Conservation (phyloP, 352 stramenopile species). For the Phytophthora pluvialis region DNA sequence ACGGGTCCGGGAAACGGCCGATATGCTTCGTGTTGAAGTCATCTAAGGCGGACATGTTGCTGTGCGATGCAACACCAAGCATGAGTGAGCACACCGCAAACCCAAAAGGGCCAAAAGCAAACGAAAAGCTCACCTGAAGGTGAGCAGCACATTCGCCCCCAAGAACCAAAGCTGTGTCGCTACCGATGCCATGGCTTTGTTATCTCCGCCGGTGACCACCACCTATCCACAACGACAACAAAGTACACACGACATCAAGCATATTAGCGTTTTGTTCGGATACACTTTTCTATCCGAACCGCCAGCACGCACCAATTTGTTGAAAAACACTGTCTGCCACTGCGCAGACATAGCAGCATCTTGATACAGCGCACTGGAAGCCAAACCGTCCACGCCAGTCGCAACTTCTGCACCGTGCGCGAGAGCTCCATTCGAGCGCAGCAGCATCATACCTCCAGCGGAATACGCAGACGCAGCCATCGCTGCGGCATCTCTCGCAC, state of each 20-base stretch:
- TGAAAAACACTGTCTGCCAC: conserved; percentile 50
- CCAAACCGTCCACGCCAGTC: conserved; percentile 14
- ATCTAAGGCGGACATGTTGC: conserved; percentile 50
- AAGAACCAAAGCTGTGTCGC: conserved; percentile 74
- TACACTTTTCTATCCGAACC: neutral
- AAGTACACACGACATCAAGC: neutral
- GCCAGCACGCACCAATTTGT: conserved; percentile 58
- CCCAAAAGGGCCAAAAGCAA: neutral
- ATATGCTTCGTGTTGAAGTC: conserved; percentile 64
- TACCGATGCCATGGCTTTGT: conserved; percentile 46
- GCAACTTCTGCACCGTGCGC: conserved; percentile 8
- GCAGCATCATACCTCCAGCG: conserved; percentile 23
- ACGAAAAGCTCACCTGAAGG: conserved; percentile 56
- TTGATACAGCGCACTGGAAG: conserved; percentile 32
- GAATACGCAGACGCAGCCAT: conserved; percentile 29
- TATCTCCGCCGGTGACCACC: conserved; percentile 67
- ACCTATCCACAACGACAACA: conserved; percentile 42
- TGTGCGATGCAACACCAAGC: conserved; percentile 18
- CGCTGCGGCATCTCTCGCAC: conserved; percentile 12
- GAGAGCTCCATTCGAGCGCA: conserved; percentile 21
- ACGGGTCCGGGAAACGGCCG: conserved; percentile 51
- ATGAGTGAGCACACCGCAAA: conserved; percentile 1
- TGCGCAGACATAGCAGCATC: conserved; percentile 31
- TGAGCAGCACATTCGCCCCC: conserved; percentile 68
- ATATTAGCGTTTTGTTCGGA: neutral